Base-by-base conservation (phyloP, 108 stramenopile genomes). In the Pseudonitzschia pungens region DNA sequence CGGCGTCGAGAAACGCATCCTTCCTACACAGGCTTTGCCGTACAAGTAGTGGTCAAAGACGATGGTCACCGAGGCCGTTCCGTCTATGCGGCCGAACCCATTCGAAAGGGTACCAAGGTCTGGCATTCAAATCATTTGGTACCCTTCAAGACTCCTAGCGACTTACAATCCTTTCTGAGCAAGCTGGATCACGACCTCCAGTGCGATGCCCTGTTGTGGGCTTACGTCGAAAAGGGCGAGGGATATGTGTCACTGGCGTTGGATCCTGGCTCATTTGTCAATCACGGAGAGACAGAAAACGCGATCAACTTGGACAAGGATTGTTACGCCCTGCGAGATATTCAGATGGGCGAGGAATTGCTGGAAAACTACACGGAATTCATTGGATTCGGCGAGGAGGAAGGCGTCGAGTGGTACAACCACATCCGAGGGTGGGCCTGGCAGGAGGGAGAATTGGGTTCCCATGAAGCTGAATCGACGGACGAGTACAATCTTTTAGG, bases 161-260 rank as follows among this genome's bases (percentile, higher is more conserved):
- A 62, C 4, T 40, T 62, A 18, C 20, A 33, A 40, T 33, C 60
- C 14, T 62, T 62, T 62, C 29, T 62, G 36, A 16, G 4, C 11
- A 2, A 62, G 32, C 36, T 62, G n/a, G 60, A 62, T 40, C 60
- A 62, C 36, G 60, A 62, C 29, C 36, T 62, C 32, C 60, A 62
- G 36, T 62, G 60, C 36, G 60, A 62, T 40, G 36, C 20, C 20
- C 36, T 62, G 4, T 20, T 62, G 2, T 62, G 60, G 60, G 32
- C 60, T 4, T 62, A 62, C 36, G 33, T 62, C 21, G 60, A 62
- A 40, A 62, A 62, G 60, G 60, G 60, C 0, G 32, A 31, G n/a
- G 60, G 32, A 40, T 40, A 62, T 20, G 60, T 62, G n/a, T 4
- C 33, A 16, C 36, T 62, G 36, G 60, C 60, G n/a, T 18, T 62